These are phyloP conservation scores for Ustilaginoidea virens DNA, from an alignment of 2,329 filamentous ascomycete species.

Conservation along the genomic window DNA sequence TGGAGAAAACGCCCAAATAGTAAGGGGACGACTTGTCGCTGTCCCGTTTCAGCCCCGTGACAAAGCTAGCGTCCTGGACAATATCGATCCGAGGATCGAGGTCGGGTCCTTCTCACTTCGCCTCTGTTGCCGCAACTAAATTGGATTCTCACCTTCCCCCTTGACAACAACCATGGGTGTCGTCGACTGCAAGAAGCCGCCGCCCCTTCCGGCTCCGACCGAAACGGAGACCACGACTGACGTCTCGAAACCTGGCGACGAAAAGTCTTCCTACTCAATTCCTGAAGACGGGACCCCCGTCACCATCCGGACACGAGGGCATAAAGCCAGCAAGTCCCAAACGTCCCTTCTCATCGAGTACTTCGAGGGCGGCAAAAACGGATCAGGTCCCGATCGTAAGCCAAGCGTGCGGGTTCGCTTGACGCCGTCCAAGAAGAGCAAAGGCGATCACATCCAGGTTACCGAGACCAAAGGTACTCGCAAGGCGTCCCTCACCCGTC, in stretches of 20 bases:
- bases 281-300: conserved; percentile 82
- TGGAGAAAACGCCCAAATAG: too few species aligned
- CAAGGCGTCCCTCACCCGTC: conserved; percentile 42
- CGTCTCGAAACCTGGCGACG: conserved; percentile 50
- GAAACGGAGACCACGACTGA: conserved; percentile 55
- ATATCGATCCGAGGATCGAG: too few species aligned
- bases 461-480: conserved; percentile 63
- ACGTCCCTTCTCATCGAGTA: conserved; percentile 90
- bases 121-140: too few species aligned
- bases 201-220: conserved; percentile 65
- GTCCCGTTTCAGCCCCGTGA: too few species aligned
- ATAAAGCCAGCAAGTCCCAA: conserved; percentile 51
- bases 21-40: too few species aligned
- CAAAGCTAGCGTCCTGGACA: too few species aligned
- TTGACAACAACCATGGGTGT: conserved; percentile 33
- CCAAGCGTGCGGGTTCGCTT: conserved; percentile 70
- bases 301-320: conserved; percentile 68
- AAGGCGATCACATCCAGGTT: conserved; percentile 70
- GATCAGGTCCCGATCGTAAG: conserved; percentile 45
- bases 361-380: conserved; percentile 65
- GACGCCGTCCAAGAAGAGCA: conserved; percentile 58
- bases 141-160: too few species aligned
- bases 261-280: conserved; percentile 62
- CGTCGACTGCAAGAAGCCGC: conserved; percentile 38
- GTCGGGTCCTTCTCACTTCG: too few species aligned